These are phyloP conservation scores for Cicer arietinum DNA, from an alignment of 306 rosid species.

Conservation along the genomic window DNA sequence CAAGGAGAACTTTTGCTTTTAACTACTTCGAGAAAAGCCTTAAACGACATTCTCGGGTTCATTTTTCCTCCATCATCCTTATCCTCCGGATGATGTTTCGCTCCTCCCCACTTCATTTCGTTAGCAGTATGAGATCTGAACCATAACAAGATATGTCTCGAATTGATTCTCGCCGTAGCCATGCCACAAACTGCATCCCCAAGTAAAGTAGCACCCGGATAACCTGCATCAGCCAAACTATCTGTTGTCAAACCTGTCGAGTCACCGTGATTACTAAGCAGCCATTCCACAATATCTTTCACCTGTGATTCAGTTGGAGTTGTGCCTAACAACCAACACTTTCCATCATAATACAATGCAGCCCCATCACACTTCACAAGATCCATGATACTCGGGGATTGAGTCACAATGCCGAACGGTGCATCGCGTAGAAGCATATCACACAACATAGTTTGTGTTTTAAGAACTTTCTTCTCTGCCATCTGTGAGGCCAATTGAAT, in stretches of 20 bases:
- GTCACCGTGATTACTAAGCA: slow-evolving; percentile 62
- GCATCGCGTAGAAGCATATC: slow-evolving; percentile 89
- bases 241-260: slow-evolving; percentile 83
- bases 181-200: slow-evolving; percentile 83
- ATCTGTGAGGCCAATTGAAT: slow-evolving; percentile 72
- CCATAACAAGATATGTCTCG: slow-evolving; percentile 84
- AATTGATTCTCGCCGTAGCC: slow-evolving; percentile 67
- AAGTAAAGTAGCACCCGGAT: slow-evolving; percentile 70
- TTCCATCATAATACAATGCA: slow-evolving; percentile 69
- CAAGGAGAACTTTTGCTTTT: slow-evolving; percentile 81
- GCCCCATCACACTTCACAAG: slow-evolving; percentile 89
- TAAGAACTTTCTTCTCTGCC: slow-evolving; percentile 68
- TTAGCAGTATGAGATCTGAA: slow-evolving; percentile 75
- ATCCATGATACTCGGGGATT: slow-evolving; percentile 80
- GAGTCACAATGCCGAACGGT: slow-evolving; percentile 68
- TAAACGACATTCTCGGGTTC: slow-evolving; percentile 83
- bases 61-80: slow-evolving; percentile 72
- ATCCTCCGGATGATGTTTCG: slow-evolving; percentile 79
- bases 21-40: slow-evolving; percentile 75
- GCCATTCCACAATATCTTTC: slow-evolving; percentile 76
- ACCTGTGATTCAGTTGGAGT: slow-evolving; percentile 84
- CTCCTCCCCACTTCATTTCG: slow-evolving; percentile 87
- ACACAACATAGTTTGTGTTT: slow-evolving; percentile 75
- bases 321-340: slow-evolving; percentile 71
- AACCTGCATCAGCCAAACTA: slow-evolving; percentile 78